Evolutionary conservation across 306 rosid genomes (phyloP).

Genomic region (Quercus engelmannii): DNA sequence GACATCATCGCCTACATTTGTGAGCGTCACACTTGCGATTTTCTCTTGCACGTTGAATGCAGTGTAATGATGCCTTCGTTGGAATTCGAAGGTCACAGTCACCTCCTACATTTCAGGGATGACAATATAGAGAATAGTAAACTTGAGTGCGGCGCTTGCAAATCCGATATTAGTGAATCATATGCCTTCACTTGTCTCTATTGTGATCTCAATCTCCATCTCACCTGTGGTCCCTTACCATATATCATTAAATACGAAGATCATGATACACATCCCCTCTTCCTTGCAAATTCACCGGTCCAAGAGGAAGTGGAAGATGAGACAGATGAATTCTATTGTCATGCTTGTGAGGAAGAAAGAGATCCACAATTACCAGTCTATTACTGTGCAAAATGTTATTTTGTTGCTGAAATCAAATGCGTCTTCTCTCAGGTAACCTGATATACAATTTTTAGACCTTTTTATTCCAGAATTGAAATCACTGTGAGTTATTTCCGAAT

Average conservation of each 20-base stretch:
- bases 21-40: neutral
- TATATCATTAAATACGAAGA: neutral
- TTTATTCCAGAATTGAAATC: too few species aligned
- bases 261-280: neutral
- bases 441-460: too few species aligned
- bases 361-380: neutral
- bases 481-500: too few species aligned
- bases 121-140: neutral
- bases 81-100: neutral
- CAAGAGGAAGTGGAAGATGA: neutral
- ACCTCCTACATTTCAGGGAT: neutral
- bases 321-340: neutral
- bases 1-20: too few species aligned
- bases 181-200: neutral
- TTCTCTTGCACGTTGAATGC: neutral
- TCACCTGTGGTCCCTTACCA: conserved; percentile 3
- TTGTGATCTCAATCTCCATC: neutral
- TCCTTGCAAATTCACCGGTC: neutral
- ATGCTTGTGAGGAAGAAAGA: conserved; percentile 2
- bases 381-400: neutral
- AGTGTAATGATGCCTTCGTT: neutral
- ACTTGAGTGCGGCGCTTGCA: neutral
- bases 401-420: neutral
- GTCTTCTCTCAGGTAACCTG: neutral
- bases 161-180: neutral